Evolutionary conservation across 495 filamentous ascomycete genomes (phyloP).

Genomic region (Pyrenula aspistea): DNA sequence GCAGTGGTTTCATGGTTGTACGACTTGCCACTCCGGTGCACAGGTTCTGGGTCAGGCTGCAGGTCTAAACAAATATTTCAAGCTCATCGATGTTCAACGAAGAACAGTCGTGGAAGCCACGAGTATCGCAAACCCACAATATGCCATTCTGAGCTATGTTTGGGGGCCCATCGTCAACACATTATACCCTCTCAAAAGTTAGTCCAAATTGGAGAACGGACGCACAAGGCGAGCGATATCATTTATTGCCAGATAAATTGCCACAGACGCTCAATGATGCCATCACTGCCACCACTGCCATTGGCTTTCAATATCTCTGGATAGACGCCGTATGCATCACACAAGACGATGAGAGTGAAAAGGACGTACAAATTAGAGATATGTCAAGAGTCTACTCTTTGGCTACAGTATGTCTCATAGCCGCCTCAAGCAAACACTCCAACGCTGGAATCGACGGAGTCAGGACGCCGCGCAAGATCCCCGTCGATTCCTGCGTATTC

Average conservation of each 20-base stretch:
- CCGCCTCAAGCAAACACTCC: neutral
- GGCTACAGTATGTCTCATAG: neutral
- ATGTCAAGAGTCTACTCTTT: neutral
- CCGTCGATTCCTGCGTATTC: neutral
- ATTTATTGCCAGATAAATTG: neutral
- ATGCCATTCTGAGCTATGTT: neutral
- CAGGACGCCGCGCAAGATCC: neutral
- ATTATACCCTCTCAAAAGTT: neutral
- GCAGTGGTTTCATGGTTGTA: neutral
- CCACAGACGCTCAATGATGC: slow-evolving; percentile 11
- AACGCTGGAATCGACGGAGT: neutral
- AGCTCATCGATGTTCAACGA: neutral
- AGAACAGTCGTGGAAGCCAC: neutral
- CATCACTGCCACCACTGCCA: slow-evolving; percentile 2
- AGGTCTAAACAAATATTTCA: neutral
- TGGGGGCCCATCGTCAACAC: neutral
- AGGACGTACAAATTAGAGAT: neutral
- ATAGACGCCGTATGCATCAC: slow-evolving; percentile 16
- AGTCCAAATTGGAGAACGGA: neutral
- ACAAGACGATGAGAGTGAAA: slow-evolving; percentile 4
- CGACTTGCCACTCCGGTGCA: neutral
- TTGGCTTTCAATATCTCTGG: slow-evolving; percentile 14
- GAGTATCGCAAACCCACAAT: neutral
- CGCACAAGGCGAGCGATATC: neutral
- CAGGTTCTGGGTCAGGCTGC: neutral